Conservation (phyloP, 805 yeast genomes). For the Wickerhamomyces bovis region DNA sequence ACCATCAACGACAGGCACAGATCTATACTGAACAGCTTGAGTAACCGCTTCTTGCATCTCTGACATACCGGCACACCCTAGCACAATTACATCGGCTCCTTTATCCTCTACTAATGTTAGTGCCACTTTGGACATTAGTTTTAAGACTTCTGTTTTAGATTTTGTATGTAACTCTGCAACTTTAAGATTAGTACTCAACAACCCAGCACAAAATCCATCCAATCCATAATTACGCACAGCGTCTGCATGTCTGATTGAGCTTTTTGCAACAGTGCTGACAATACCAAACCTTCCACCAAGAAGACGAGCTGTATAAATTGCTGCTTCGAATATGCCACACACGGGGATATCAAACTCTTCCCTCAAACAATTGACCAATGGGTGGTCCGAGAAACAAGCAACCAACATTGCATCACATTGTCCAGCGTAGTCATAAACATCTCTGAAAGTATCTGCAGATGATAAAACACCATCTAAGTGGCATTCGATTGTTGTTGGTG, state of each 20-base stretch:
- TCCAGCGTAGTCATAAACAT: slow-evolving; percentile 22
- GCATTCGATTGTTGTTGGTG: slow-evolving; percentile 28
- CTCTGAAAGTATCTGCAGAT: slow-evolving; percentile 26
- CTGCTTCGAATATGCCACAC: slow-evolving; percentile 32
- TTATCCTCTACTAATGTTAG: slow-evolving; percentile 21
- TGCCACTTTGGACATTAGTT: slow-evolving; percentile 24
- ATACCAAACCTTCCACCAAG: slow-evolving; percentile 30
- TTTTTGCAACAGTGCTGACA: slow-evolving; percentile 26
- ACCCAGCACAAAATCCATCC: slow-evolving; percentile 27
- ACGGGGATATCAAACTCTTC: slow-evolving; percentile 30
- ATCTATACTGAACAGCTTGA: slow-evolving; percentile 12
- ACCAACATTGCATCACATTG: slow-evolving; percentile 29
- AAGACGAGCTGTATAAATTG: slow-evolving; percentile 27
- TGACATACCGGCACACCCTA: slow-evolving; percentile 31
- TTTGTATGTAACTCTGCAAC: slow-evolving; percentile 29
- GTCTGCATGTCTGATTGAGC: slow-evolving; percentile 28
- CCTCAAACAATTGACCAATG: slow-evolving; percentile 28
- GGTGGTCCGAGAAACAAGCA: slow-evolving; percentile 32
- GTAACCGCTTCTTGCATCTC: slow-evolving; percentile 24
- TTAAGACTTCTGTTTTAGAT: slow-evolving; percentile 25
- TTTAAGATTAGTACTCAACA: slow-evolving; percentile 26
- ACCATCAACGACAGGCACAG: slow-evolving; percentile 24
- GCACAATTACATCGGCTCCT: slow-evolving; percentile 26
- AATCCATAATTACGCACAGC: slow-evolving; percentile 26
- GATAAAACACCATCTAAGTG: slow-evolving; percentile 31